phyloP scores from a whole-genome alignment of 331 rosid species.

The Cucumis variabilis region DNA sequence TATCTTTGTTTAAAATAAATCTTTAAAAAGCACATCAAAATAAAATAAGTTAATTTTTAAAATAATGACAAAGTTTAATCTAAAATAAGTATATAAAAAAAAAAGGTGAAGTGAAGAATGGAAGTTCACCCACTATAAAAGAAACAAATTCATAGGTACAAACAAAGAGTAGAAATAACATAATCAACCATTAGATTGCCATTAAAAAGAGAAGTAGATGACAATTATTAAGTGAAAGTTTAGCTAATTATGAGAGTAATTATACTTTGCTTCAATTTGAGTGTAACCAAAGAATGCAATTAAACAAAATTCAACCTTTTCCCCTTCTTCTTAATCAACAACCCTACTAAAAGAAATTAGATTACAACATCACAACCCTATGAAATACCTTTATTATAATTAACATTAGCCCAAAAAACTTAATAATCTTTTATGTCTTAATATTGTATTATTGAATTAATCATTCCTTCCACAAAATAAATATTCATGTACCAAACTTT shows the following conservation, averaged over 20 bases:
- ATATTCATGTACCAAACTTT: background rate
- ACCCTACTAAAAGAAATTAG: background rate
- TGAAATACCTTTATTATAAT: background rate
- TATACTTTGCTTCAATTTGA: constrained; percentile 19
- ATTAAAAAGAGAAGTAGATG: constrained; percentile 21
- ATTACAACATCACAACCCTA: constrained; percentile 19
- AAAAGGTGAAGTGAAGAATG: too few species aligned
- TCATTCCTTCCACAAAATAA: background rate
- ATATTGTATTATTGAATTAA: background rate
- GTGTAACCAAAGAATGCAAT: background rate
- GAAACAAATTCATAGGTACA: too few species aligned
- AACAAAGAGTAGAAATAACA: background rate
- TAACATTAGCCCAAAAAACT: constrained; percentile 6
- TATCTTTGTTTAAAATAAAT: too few species aligned
- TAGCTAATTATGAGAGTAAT: constrained; percentile 24
- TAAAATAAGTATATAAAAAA: too few species aligned
- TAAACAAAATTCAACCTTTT: background rate
- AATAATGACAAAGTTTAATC: too few species aligned
- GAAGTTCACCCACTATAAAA: too few species aligned
- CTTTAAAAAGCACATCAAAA: too few species aligned
- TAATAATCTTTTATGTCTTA: background rate
- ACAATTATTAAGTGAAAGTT: constrained; percentile 4
- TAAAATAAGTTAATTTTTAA: too few species aligned
- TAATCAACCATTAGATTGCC: constrained; percentile 2
- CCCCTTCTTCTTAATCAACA: background rate